Conservation (phyloP, 2,329 filamentous ascomycete species). For the Cytospora mali region DNA sequence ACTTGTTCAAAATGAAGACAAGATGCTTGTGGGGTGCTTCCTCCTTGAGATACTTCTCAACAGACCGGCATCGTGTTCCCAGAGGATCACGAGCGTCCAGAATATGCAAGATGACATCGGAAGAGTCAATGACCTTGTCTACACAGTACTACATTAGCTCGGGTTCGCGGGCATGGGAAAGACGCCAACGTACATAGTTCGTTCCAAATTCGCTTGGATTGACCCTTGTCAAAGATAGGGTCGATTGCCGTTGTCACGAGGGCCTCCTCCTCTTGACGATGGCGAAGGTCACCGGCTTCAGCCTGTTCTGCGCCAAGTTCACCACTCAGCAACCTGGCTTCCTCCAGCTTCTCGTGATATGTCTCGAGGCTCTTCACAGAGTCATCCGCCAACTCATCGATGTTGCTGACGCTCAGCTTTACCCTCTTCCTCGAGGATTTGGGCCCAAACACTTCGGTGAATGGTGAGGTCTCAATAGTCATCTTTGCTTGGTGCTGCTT, state of each 20-base stretch:
- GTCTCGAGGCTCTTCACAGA: slow-evolving; percentile 78
- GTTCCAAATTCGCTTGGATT: slow-evolving; percentile 96
- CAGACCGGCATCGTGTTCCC: slow-evolving; percentile 84
- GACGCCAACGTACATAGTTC: slow-evolving; percentile 62
- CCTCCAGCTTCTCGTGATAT: slow-evolving; percentile 80
- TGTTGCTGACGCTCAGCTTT: slow-evolving; percentile 80
- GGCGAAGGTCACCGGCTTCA: slow-evolving; percentile 42
- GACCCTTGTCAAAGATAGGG: slow-evolving; percentile 91
- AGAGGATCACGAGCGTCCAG: slow-evolving; percentile 87
- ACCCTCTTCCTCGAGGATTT: slow-evolving; percentile 92
- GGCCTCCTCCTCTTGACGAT: slow-evolving; percentile 43
- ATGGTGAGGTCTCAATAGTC: slow-evolving; percentile 83
- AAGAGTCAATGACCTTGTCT: slow-evolving; percentile 93
- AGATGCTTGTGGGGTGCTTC: slow-evolving; percentile 97
- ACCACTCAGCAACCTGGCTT: slow-evolving; percentile 76
- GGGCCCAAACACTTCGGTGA: slow-evolving; percentile 86
- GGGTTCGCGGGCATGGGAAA: neutral
- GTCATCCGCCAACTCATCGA: slow-evolving; percentile 79
- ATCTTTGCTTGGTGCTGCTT: slow-evolving; percentile 93
- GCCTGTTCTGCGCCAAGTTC: slow-evolving; percentile 60
- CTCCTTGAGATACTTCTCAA: slow-evolving; percentile 90
- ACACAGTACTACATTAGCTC: slow-evolving; percentile 24
- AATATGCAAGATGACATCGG: slow-evolving; percentile 94
- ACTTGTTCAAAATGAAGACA: slow-evolving; percentile 87
- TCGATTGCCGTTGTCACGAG: slow-evolving; percentile 69